Conservation (phyloP, 495 filamentous ascomycete genomes). For the Penicillium samsonianum region DNA sequence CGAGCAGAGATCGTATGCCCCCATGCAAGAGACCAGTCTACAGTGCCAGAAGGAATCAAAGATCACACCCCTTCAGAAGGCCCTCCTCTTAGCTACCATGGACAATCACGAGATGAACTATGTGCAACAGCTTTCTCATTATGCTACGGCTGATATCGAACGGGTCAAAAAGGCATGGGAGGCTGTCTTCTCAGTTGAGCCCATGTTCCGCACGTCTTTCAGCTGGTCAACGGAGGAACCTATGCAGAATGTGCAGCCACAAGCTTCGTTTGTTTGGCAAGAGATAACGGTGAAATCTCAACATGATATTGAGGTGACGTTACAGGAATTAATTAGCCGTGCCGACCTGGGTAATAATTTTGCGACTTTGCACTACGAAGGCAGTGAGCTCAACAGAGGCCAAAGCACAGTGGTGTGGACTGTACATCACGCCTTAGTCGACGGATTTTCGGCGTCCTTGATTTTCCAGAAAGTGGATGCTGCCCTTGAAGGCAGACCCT, state of each 20-base stretch:
- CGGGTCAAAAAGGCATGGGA: constrained; percentile 21
- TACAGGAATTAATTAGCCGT: neutral
- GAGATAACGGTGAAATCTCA: constrained; percentile 3
- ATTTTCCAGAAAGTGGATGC: constrained; percentile 18
- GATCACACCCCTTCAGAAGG: neutral
- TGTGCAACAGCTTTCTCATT: constrained; percentile 5
- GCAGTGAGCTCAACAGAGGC: neutral
- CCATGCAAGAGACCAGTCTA: neutral
- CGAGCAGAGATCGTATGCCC: neutral
- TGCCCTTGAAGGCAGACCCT: neutral
- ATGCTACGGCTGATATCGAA: constrained; percentile 10
- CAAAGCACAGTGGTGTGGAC: constrained; percentile 23
- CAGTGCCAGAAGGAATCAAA: neutral
- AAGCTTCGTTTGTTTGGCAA: constrained; percentile 4
- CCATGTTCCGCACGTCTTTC: constrained; percentile 19
- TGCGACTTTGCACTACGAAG: constrained; percentile 10
- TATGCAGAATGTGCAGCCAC: neutral
- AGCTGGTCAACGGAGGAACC: constrained; percentile 4
- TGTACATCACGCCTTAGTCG: constrained; percentile 26
- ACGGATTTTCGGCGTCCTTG: constrained; percentile 21
- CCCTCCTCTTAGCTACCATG: neutral
- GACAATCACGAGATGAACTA: neutral
- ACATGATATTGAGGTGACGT: neutral
- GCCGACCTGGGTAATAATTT: constrained; percentile 7
- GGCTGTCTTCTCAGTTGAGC: constrained; percentile 12